Evolutionary conservation across 2,329 filamentous ascomycete species (phyloP), one percentile per base, ranked within the genome.

Genomic region (Orbilia quercus): DNA sequence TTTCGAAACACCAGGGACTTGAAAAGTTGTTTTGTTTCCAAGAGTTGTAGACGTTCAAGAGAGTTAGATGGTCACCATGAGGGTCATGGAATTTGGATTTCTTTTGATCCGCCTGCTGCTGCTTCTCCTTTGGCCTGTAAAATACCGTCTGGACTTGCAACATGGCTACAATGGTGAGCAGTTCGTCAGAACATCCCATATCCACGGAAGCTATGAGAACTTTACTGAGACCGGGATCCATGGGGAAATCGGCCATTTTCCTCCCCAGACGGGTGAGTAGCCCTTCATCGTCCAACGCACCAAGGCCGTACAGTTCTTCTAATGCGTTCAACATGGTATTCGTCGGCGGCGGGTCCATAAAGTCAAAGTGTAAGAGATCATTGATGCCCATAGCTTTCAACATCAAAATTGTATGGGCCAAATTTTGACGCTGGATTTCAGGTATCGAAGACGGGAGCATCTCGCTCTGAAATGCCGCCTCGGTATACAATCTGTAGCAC

Each of bases 311-410:
- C 0, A 99, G 84, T 79, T 98, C 95, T 81, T 99, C 96, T 2
- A 99, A 84, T 0, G 95, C 95, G 54, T 92, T 96, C 75, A 99
- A 86, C 92, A 98, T 97, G 11, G 95, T 98, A 78, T 98, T 97
- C 28, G 95, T 95, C 0, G 95, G 95, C 0, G 95, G 95, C 0
- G 95, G 93, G 78, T 99, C 95, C 94, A 99, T 98, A 78, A 99
- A 99, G 81, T 98, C 94, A 78, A 99, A 99, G 79, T 96, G 92
- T 11, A 99, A 85, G 1, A 99, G 84, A 79, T 99, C 95, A 79
- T 99, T 98, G 81, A 99, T 98, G 1, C 96, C 95, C 92, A 99
- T 98, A 0, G 95, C 95, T 80, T 99, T 99, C 55, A 99, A 86
- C 91, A 97, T 96, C 50, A 99, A 85, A 80, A 99, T 98, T 0